Conservation (phyloP, 1,284 basidiomycete genomes). For the Polyporus tsugae region DNA sequence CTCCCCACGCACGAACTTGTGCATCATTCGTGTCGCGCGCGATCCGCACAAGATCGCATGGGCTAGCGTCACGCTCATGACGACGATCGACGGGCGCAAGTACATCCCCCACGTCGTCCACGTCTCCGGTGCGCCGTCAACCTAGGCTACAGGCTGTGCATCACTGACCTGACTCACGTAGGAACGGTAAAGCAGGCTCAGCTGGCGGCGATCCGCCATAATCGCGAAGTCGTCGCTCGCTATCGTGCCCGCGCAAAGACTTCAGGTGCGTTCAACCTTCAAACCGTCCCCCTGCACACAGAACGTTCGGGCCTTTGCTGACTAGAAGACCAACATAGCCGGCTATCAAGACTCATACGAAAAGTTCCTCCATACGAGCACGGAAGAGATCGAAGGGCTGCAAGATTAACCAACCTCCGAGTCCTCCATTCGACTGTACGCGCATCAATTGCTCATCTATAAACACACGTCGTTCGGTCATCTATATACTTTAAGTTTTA, state of each 20-base stretch:
- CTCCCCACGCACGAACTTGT: constrained; percentile 78
- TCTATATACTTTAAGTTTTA: background rate
- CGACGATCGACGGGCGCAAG: constrained; percentile 60
- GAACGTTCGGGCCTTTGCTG: too few species aligned
- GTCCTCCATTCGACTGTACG: too few species aligned
- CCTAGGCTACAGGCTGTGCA: background rate
- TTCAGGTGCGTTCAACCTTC: too few species aligned
- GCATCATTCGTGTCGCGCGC: constrained; percentile 80
- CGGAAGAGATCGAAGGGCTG: constrained; percentile 65
- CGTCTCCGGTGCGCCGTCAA: constrained; percentile 66
- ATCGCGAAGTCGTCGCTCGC: constrained; percentile 71
- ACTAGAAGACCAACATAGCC: too few species aligned
- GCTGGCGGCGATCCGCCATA: constrained; percentile 75
- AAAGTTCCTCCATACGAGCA: constrained; percentile 61
- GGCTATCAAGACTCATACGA: constrained; percentile 68
- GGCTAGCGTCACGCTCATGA: constrained; percentile 74
- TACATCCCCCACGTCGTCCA: constrained; percentile 78
- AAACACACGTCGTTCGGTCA: too few species aligned
- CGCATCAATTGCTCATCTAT: too few species aligned
- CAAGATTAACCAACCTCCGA: constrained; percentile 53
- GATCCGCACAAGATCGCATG: constrained; percentile 79
- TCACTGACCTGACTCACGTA: constrained; percentile 37
- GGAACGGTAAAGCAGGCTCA: constrained; percentile 85
- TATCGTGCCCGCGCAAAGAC: constrained; percentile 62
- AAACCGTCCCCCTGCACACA: too few species aligned